Percentiles rank a stretch among this genome's conserved stretches.
These are phyloP conservation scores for Aphanomyces cochlioides DNA, from an alignment of 352 stramenopile species.

Conservation along the genomic window DNA sequence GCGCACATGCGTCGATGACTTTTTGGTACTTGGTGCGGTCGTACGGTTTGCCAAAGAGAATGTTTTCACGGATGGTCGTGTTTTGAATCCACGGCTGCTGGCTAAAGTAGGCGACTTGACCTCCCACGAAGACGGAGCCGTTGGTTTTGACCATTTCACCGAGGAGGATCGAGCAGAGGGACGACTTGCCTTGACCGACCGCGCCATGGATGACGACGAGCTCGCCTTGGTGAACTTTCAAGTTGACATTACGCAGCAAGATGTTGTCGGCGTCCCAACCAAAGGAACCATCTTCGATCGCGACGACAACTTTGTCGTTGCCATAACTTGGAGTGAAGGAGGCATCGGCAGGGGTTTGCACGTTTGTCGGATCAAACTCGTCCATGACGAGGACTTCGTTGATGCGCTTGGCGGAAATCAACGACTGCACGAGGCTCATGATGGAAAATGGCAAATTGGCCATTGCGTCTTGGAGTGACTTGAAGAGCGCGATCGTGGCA, in stretches of 20 bases:
- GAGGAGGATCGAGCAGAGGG: constrained; percentile 45
- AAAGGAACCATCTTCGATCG: constrained; percentile 57
- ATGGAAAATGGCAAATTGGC: constrained; percentile 8
- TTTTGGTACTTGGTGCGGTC: constrained; percentile 50
- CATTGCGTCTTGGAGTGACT: constrained; percentile 6
- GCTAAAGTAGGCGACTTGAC: constrained; percentile 35
- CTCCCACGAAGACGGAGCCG: constrained; percentile 41
- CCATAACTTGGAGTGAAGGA: background rate
- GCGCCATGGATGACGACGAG: constrained; percentile 58
- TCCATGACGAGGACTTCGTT: background rate
- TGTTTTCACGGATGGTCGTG: constrained; percentile 73
- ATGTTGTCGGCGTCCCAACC: constrained; percentile 36
- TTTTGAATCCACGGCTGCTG: constrained; percentile 73
- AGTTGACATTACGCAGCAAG: background rate
- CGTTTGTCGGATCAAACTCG: background rate
- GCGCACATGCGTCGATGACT: constrained; percentile 30
- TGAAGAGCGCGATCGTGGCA: constrained; percentile 22
- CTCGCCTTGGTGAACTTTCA: constrained; percentile 44
- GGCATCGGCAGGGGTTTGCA: background rate
- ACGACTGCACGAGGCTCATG: background rate
- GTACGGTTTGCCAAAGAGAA: constrained; percentile 67
- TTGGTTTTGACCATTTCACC: constrained; percentile 79
- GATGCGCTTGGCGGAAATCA: constrained; percentile 2
- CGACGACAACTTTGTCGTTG: constrained; percentile 34
- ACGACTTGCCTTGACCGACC: constrained; percentile 57